phyloP scores from a whole-genome alignment of 805 yeast genomes.

The Hanseniaspora lachancei region DNA sequence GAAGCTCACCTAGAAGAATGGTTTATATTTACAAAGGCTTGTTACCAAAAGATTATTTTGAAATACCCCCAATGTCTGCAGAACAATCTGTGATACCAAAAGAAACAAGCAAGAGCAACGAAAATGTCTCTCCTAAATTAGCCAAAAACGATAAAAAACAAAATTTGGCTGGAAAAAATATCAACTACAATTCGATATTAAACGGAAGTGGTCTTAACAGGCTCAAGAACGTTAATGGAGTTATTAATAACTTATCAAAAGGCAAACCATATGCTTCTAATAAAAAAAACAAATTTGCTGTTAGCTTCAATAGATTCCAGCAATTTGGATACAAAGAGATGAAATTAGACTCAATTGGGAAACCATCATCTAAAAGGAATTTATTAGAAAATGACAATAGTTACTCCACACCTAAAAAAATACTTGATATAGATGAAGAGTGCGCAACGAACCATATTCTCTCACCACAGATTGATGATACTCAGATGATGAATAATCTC shows the following conservation, averaged over 20 bases:
- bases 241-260: not conserved
- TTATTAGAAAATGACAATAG: not conserved
- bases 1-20: constrained; percentile 80
- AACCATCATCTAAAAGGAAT: not conserved
- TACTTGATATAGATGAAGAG: not conserved
- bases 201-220: not conserved
- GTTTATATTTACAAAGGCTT: constrained; percentile 74
- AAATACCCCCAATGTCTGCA: constrained; percentile 36
- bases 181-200: not conserved
- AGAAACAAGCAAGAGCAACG: constrained; percentile 11
- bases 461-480: not conserved
- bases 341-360: not conserved
- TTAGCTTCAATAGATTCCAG: constrained; percentile 3
- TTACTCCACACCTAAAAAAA: not conserved
- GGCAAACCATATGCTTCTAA: not conserved
- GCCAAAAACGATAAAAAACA: not conserved
- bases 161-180: not conserved
- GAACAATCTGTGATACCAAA: constrained; percentile 23
- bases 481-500: not conserved
- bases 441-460: not conserved
- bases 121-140: not conserved
- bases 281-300: constrained; percentile 1
- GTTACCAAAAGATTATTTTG: constrained; percentile 50
- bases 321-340: constrained; percentile 5
- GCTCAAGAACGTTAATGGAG: not conserved